Percentiles rank a stretch among this genome's conserved stretches.
Evolutionary conservation across 805 yeast species (phyloP).

Genomic region (Pichia sporocuriosa): DNA sequence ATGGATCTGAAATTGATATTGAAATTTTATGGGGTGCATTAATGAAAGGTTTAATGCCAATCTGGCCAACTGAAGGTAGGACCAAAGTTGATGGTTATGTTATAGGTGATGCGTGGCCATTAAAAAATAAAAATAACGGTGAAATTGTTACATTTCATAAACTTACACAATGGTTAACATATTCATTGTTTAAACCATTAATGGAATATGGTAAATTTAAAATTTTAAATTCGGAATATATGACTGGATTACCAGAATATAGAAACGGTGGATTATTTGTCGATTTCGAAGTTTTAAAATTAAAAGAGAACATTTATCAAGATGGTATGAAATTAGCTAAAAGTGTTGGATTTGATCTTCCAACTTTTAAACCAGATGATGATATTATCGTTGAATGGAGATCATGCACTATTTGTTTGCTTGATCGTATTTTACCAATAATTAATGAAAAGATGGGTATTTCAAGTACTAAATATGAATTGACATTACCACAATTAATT

Average conservation of each 20-base stretch:
- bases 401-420: constrained; percentile 49
- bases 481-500: constrained; percentile 49
- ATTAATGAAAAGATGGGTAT: constrained; percentile 41
- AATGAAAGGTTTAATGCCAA: constrained; percentile 48
- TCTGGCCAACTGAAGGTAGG: constrained; percentile 57
- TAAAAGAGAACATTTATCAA: constrained; percentile 36
- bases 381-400: constrained; percentile 67
- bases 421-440: constrained; percentile 46
- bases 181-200: constrained; percentile 51
- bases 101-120: constrained; percentile 59
- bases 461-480: constrained; percentile 24
- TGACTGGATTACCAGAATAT: constrained; percentile 56
- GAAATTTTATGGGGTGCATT: constrained; percentile 46
- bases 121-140: constrained; percentile 33
- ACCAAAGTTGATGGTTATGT: constrained; percentile 42
- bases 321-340: constrained; percentile 34
- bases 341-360: constrained; percentile 31
- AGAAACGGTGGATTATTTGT: constrained; percentile 60
- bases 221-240: constrained; percentile 33
- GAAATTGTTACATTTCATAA: constrained; percentile 56
- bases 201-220: constrained; percentile 38
- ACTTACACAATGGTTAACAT: constrained; percentile 61
- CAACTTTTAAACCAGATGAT: constrained; percentile 46
- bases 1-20: constrained; percentile 34
- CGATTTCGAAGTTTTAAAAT: constrained; percentile 44